Evolutionary conservation across 202 grass and related monocot species (phyloP), one percentile per base, ranked within the genome.

Genomic region (Musa balbisiana): DNA sequence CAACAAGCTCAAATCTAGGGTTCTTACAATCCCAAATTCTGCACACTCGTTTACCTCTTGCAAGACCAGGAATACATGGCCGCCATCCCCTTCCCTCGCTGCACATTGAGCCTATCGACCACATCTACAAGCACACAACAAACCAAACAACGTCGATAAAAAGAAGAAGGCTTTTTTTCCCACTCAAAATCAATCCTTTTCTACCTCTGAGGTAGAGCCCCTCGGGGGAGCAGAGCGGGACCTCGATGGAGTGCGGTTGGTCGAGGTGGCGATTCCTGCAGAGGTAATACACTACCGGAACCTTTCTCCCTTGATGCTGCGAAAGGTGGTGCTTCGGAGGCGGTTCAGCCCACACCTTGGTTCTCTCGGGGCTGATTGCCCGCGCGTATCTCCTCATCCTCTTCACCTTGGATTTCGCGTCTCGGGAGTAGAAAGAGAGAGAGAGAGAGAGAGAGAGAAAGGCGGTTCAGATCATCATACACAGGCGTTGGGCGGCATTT

Each of bases 211-310:
- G 81, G 79, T 95, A 95, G 78, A 99, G 91, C n/a, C 89, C 83
- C 3, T 95, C 91, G 26, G 77, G 70, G 5, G 84, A 87, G 66
- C 87, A 85, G 81, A 90, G 85, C 51, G 95, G 89, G 60, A 99
- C 95, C 81, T 99, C 91, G 75, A 95, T 90, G 91, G 95, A 99
- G 81, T 99, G 95, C 8, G 95, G 95, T 70, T 99, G 95, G 84
- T 99, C 95, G 53, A 99, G 87, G 64, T 95, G 95, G 74, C 89
- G 91, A 80, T 87, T 99, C 66, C 87, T 85, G 81, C 82, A 90
- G 66, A 99, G 89, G 80, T 99, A 99, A 70, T 99, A 99, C 43
- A 95, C 91, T 21, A 99, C 95, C 9, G 95, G 79, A 11, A 99
- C 87, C 82, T 81, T 92, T 66, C 86, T 92, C 13, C 74, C 50